Evolutionary conservation across 176 grass and related monocot species (phyloP), one percentile per base, ranked within the genome.

Genomic region (Typha latifolia): DNA sequence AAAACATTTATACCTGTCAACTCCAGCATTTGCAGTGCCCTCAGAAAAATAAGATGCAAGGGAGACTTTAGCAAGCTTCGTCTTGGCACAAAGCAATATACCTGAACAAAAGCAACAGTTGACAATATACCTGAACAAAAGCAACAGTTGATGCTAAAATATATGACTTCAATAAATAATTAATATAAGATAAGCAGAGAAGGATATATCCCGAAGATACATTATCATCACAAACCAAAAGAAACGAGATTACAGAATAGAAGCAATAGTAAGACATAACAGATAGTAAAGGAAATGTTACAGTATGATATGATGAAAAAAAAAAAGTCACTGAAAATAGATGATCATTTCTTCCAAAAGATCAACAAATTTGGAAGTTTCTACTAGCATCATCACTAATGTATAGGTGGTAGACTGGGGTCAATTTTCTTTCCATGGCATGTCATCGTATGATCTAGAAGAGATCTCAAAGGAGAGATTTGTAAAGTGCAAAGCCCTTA

Each of bases 1-100:
- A n/a, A 67, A 37, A 47, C 12, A 47, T 32, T 5, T 62, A 49
- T 51, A 96, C 93, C 80, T 86, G 50, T 68, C 72, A 49, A 55
- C 86, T 82, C 22, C 57, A 47, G 78, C 75, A 80, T 84, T 74
- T 67, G 51, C 72, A 51, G 88, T 57, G 37, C 85, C 85, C 72
- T 90, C 83, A 20, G 88, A 82, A 78, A 96, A 96, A 84, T 91
- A 96, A 80, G 85, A 79, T 66, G 93, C 77, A 64, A 96, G 93
- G 49, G 0, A 62, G 73, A 81, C 71, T 86, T 96, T 96, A 50
- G 92, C 88, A 48, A 82, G 32, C 64, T 96, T 96, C 70, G 92
- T 96, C 85, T 89, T 96, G 20, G 92, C 88, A 75, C 88, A 96
- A 64, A 96, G 82, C 49, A 96, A 80, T 66, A 96, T 77, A 69